phyloP scores from a whole-genome alignment of 164 flowering plant genomes.

The Nelumbo lutea region DNA sequence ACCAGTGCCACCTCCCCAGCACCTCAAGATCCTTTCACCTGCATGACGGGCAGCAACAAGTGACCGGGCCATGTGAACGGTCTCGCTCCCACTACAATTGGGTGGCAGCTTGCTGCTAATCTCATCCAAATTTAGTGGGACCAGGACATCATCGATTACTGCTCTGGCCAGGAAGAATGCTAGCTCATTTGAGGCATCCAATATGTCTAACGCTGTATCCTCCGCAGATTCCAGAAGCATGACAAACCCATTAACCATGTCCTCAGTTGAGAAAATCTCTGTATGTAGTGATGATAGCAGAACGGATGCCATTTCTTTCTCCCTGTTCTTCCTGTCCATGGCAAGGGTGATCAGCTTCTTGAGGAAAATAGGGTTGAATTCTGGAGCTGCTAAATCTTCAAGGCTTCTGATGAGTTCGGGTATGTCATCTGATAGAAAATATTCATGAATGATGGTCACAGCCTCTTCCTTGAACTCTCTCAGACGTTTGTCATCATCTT shows the following conservation, averaged over 20 bases:
- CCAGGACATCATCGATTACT: constrained; percentile 92
- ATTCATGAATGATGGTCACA: constrained; percentile 85
- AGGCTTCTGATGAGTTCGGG: constrained; percentile 89
- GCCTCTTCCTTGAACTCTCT: constrained; percentile 68
- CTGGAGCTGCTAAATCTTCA: constrained; percentile 73
- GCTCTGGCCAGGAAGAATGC: constrained; percentile 90
- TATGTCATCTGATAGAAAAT: constrained; percentile 92
- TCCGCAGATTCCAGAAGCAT: constrained; percentile 94
- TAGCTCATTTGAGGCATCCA: constrained; percentile 93
- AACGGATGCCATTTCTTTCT: constrained; percentile 97
- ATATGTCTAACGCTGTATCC: constrained; percentile 87
- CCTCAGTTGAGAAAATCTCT: constrained; percentile 85
- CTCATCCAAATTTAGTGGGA: constrained; percentile 85
- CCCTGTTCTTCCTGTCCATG: constrained; percentile 94
- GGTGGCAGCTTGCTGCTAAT: constrained; percentile 56
- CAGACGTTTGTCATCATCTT: constrained; percentile 43
- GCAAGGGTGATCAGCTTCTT: constrained; percentile 93
- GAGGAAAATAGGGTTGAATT: constrained; percentile 72
- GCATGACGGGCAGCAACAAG: constrained; percentile 87
- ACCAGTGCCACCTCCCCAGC: constrained; percentile 99
- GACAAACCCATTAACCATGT: constrained; percentile 81
- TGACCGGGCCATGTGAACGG: constrained; percentile 76
- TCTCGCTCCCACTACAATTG: constrained; percentile 78
- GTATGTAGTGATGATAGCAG: constrained; percentile 84
- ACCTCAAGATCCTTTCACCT: constrained; percentile 94